Conservation (phyloP, 2,329 filamentous ascomycete genomes). For the Parascedosporium putredinis region DNA sequence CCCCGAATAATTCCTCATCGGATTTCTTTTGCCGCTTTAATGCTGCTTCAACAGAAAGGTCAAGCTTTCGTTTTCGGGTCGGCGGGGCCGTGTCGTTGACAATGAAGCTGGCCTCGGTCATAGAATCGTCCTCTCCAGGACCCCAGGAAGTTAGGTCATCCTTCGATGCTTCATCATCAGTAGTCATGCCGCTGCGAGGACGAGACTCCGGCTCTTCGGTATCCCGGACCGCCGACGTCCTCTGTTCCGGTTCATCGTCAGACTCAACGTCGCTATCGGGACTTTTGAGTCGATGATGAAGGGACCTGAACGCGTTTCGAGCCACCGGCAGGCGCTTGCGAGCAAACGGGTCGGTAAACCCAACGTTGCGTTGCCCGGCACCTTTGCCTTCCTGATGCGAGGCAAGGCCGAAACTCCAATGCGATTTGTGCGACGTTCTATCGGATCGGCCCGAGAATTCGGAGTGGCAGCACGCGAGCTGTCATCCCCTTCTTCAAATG, state of each 20-base stretch:
- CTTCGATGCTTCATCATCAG: slow-evolving; percentile 45
- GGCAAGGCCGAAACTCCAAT: slow-evolving; percentile 53
- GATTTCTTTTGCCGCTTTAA: slow-evolving; percentile 73
- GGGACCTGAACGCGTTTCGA: slow-evolving; percentile 58
- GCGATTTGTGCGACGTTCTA: slow-evolving; percentile 48
- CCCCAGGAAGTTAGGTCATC: slow-evolving; percentile 38
- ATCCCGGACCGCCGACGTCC: slow-evolving; percentile 53
- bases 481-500: slow-evolving; percentile 50
- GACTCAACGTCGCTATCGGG: slow-evolving; percentile 65
- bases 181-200: slow-evolving; percentile 63
- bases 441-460: slow-evolving; percentile 49
- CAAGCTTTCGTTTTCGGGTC: slow-evolving; percentile 64
- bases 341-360: slow-evolving; percentile 47
- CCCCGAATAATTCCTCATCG: slow-evolving; percentile 67
- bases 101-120: slow-evolving; percentile 64
- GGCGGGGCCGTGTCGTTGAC: slow-evolving; percentile 43
- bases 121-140: slow-evolving; percentile 49
- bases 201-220: slow-evolving; percentile 81
- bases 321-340: slow-evolving; percentile 48
- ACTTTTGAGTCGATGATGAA: slow-evolving; percentile 51
- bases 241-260: slow-evolving; percentile 63
- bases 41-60: slow-evolving; percentile 55
- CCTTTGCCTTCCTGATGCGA: slow-evolving; percentile 61
- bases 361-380: slow-evolving; percentile 8
- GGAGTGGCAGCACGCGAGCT: slow-evolving; percentile 55